These are phyloP conservation scores for Mytilinidion resinicola DNA, from an alignment of 495 filamentous ascomycete genomes.

Conservation along the genomic window DNA sequence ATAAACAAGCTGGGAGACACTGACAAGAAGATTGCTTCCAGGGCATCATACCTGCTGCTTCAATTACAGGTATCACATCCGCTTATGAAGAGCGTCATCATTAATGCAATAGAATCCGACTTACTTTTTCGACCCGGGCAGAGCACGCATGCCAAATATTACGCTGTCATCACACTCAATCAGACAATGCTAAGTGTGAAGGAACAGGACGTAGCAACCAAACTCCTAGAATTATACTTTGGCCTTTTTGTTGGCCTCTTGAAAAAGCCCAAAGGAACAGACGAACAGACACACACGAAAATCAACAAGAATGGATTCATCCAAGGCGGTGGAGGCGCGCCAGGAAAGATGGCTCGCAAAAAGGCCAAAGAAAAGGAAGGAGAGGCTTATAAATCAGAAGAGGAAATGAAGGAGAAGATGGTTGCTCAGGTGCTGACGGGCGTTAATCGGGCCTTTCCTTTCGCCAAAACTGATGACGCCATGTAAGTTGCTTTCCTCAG, in stretches of 20 bases:
- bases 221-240: conserved; percentile 85
- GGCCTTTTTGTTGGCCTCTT: conserved; percentile 70
- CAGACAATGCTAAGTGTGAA: conserved; percentile 83
- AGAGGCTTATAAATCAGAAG: conserved; percentile 40
- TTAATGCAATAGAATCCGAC: conserved; percentile 76
- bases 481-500: conserved; percentile 45
- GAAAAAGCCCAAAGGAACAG: conserved; percentile 47
- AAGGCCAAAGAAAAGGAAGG: conserved; percentile 51
- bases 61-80: conserved; percentile 84
- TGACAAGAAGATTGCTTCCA: conserved; percentile 88
- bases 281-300: conserved; percentile 15
- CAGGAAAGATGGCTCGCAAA: conserved; percentile 45
- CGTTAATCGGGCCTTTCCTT: conserved; percentile 92
- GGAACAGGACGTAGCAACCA: conserved; percentile 75
- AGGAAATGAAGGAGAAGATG: conserved; percentile 80
- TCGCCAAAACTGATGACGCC: conserved; percentile 68
- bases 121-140: conserved; percentile 82
- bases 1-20: conserved; percentile 95
- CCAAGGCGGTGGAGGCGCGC: conserved; percentile 46
- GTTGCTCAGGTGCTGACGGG: conserved; percentile 85
- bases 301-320: conserved; percentile 35
- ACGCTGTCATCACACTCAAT: conserved; percentile 91
- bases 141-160: conserved; percentile 82
- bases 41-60: conserved; percentile 84
- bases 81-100: conserved; percentile 83